Conservation (phyloP, 169 alveolate species). For the Babesia bovis region DNA sequence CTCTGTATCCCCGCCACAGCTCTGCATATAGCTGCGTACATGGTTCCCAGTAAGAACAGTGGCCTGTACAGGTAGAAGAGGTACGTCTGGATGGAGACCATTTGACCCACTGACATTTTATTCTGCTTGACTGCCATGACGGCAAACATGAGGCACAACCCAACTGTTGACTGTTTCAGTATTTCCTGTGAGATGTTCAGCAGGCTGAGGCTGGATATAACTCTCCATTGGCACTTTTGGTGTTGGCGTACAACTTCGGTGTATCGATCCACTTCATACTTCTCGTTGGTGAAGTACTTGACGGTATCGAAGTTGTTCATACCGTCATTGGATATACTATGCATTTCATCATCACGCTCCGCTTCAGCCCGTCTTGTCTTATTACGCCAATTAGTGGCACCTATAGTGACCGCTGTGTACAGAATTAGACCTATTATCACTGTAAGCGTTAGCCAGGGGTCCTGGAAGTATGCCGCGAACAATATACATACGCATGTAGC, state of each 20-base stretch:
- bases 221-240: constrained; percentile 61
- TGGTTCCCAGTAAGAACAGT: constrained; percentile 70
- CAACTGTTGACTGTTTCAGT: constrained; percentile 44
- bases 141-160: constrained; percentile 28
- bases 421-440: constrained; percentile 40
- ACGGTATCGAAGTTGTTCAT: constrained; percentile 77
- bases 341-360: constrained; percentile 76
- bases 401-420: constrained; percentile 50
- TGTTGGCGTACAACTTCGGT: constrained; percentile 65
- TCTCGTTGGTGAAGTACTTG: constrained; percentile 75
- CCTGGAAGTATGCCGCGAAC: constrained; percentile 40
- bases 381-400: constrained; percentile 71
- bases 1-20: constrained; percentile 53
- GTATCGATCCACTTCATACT: constrained; percentile 66
- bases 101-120: constrained; percentile 23
- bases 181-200: constrained; percentile 70
- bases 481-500: constrained; percentile 21
- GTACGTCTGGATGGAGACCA: constrained; percentile 60
- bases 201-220: constrained; percentile 67
- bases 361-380: constrained; percentile 67
- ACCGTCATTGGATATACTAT: constrained; percentile 72
- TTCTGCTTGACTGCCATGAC: constrained; percentile 10
- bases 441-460: constrained; percentile 25
- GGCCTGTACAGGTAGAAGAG: constrained; percentile 71
- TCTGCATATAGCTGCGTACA: constrained; percentile 67